phyloP scores from a whole-genome alignment of 768 basidiomycete genomes.

The Leucosporidium yakuticum region DNA sequence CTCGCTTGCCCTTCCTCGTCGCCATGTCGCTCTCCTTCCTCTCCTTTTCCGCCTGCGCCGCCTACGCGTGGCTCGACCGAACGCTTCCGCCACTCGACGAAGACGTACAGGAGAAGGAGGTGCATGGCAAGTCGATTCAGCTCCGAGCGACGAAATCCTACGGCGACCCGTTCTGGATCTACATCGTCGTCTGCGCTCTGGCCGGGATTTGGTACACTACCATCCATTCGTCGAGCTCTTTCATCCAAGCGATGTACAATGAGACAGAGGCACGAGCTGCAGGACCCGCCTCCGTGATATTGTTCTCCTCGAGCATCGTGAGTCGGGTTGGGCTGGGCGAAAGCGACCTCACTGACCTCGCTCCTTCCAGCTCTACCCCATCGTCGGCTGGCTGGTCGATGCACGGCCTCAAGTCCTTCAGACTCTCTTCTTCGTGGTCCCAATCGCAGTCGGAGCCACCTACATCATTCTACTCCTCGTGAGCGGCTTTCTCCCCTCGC shows the following conservation, averaged over 20 bases:
- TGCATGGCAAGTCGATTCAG: neutral
- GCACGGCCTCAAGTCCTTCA: conserved; percentile 4
- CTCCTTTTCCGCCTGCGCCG: conserved; percentile 62
- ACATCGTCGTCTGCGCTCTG: conserved; percentile 21
- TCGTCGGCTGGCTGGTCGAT: conserved; percentile 17
- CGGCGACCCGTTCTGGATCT: conserved; percentile 22
- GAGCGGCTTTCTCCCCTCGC: neutral
- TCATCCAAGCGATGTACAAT: conserved; percentile 17
- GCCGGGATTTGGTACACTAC: conserved; percentile 35
- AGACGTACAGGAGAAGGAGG: neutral
- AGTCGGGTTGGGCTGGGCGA: neutral
- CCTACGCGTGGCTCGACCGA: conserved; percentile 51
- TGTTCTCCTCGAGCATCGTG: conserved; percentile 11
- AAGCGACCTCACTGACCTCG: neutral
- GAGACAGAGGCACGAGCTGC: conserved; percentile 1
- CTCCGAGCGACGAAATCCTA: conserved; percentile 6
- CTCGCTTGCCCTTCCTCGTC: conserved; percentile 67
- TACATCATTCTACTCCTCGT: conserved; percentile 3
- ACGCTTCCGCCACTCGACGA: neutral
- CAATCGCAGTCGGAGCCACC: neutral
- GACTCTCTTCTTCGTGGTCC: conserved; percentile 6
- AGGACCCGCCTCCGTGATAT: conserved; percentile 3
- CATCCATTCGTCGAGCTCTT: conserved; percentile 21
- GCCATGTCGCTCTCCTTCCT: conserved; percentile 59
- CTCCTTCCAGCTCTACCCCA: conserved; percentile 15